A percentile compares a stretch with the other conserved stretches of the same genome.
phyloP scores from a whole-genome alignment of 2,329 filamentous ascomycete genomes.

The Cercospora zeina region DNA sequence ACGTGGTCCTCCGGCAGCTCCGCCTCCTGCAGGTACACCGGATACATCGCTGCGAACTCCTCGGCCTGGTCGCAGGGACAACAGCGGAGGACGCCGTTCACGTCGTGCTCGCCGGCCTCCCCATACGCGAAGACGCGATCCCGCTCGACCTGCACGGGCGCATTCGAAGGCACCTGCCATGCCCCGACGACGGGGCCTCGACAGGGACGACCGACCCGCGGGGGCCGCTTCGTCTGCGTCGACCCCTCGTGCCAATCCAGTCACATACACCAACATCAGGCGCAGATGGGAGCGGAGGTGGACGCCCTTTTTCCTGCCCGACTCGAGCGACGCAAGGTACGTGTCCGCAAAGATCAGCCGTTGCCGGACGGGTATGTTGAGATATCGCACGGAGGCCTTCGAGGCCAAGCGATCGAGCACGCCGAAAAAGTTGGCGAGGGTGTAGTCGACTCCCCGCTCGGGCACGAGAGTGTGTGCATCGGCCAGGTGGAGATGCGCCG shows the following conservation, averaged over 20 bases:
- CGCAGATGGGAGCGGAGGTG: conserved; percentile 2
- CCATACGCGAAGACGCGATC: neutral
- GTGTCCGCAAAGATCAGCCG: conserved; percentile 2
- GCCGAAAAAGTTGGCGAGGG: conserved; percentile 4
- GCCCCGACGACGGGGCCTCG: neutral
- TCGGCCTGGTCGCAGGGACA: conserved; percentile 5
- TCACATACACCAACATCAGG: conserved; percentile 1
- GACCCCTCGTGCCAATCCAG: neutral
- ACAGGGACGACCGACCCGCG: conserved; percentile 1
- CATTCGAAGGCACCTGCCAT: neutral
- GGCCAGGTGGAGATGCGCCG: neutral
- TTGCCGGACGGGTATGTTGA: conserved; percentile 13
- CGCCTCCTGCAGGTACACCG: neutral
- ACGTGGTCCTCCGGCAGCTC: neutral
- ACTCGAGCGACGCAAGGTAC: neutral
- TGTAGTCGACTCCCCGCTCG: conserved; percentile 8
- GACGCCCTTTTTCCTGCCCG: conserved; percentile 1
- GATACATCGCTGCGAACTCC: conserved; percentile 5
- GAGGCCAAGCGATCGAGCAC: neutral
- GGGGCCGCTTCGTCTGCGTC: neutral
- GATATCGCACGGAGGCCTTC: neutral
- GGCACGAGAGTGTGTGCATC: conserved; percentile 5
- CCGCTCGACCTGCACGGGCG: neutral
- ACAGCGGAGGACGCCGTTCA: conserved; percentile 3
- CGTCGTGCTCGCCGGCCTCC: neutral